Conservation (phyloP, 1,284 basidiomycete genomes). For the Trametes polyzona region DNA sequence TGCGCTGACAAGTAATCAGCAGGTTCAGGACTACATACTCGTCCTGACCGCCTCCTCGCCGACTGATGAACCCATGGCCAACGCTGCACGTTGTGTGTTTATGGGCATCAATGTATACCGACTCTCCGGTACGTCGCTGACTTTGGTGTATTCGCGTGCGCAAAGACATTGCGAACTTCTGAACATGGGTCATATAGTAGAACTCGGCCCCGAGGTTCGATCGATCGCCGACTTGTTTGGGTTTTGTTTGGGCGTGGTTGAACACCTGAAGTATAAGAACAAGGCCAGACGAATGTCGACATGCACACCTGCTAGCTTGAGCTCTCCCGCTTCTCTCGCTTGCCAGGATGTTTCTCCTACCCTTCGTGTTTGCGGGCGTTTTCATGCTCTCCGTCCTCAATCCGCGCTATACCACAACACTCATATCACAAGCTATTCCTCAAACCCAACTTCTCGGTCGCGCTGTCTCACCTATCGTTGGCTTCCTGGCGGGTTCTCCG, state of each 20-base stretch:
- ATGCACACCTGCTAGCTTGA: neutral
- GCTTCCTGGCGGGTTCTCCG: neutral
- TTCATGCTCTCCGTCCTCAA: slow-evolving; percentile 18
- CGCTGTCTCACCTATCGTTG: neutral
- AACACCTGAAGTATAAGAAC: neutral
- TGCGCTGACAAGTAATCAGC: no score
- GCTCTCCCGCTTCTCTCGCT: neutral
- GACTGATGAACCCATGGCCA: no score
- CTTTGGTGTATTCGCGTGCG: neutral
- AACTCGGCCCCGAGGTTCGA: neutral
- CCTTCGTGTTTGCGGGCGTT: slow-evolving; percentile 17
- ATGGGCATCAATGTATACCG: no score
- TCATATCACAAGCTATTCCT: slow-evolving; percentile 12
- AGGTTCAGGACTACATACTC: no score
- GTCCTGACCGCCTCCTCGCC: no score
- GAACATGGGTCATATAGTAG: no score
- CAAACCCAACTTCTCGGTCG: neutral
- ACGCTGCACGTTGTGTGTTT: no score
- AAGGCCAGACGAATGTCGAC: no score
- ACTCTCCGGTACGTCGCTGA: neutral
- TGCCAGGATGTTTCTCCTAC: slow-evolving; percentile 14
- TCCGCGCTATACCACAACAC: slow-evolving; percentile 13
- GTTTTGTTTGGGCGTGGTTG: slow-evolving; percentile 11
- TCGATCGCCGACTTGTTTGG: slow-evolving; percentile 12
- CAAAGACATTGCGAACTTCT: no score